Evolutionary conservation across 768 basidiomycete species (phyloP), one percentile per base, ranked within the genome.

Genomic region (Daedalea quercina): DNA sequence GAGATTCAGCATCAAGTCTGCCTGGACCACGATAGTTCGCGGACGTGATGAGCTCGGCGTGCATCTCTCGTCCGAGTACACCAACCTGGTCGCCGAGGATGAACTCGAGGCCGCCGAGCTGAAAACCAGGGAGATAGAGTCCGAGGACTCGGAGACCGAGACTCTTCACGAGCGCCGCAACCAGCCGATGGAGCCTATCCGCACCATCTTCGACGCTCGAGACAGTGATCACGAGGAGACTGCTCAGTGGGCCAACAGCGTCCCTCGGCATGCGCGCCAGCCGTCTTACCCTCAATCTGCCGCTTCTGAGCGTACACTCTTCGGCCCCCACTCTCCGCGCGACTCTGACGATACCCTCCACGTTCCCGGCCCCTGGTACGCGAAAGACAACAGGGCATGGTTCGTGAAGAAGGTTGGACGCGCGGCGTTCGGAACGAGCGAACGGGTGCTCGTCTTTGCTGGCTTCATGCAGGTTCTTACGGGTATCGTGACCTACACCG

Each of bases 401-500:
- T 31, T 75, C 2, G 50, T 76, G 11, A 64, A 58, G 26, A 74
- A 75, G 37, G 61, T 83, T n/a, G 76, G 76, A 19, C 68, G 67
- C n/a, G 68, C 60, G 7, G 66, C 65, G 2, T 86, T 85, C 52
- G 75, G 74, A 2, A 74, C 78, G 3, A 51, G 78, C 13, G 87
- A 93, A 64, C 72, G 87, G 34, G 60, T 63, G 11, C 75, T 94
- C 9, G 77, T 96, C 13, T 70, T 92, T 46, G 81, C 85, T 13
- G 94, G 79, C 2, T 85, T 87, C 47, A 77, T 73, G 24, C 77
- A 84, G 61, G 54, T 84, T 13, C 57, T 90, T 24, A 76, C 79
- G 1, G 94, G 94, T 0, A 75, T 92, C 28, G 80, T 85, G 11
- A 73, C 84, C 8, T 98, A 95, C 66, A 87, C 90, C 1, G 94